phyloP scores from a whole-genome alignment of 1,139 yeast species.

The Keqinozyma sinolaborantium region DNA sequence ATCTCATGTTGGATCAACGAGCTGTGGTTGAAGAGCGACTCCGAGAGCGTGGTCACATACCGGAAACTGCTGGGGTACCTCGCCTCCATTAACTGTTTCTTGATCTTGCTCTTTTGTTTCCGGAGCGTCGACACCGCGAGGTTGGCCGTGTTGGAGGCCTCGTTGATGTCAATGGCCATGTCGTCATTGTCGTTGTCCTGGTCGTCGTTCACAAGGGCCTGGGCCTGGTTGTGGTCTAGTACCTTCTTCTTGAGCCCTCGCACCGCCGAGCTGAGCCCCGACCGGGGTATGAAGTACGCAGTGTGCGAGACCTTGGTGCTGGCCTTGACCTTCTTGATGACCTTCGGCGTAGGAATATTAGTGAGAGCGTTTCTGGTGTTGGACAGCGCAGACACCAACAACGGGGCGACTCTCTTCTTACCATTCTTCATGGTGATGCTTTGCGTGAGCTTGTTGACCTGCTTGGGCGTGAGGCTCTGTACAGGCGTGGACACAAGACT shows the following conservation, averaged over 20 bases:
- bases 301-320: slow-evolving; percentile 38
- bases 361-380: slow-evolving; percentile 18
- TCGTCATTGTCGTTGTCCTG: slow-evolving; percentile 43
- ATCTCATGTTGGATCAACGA: slow-evolving; percentile 30
- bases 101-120: slow-evolving; percentile 30
- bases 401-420: slow-evolving; percentile 82
- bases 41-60: slow-evolving; percentile 33
- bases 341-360: slow-evolving; percentile 5
- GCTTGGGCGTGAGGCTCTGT: slow-evolving; percentile 4
- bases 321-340: slow-evolving; percentile 16
- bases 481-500: slow-evolving; percentile 2
- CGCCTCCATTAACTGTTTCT: slow-evolving; percentile 28
- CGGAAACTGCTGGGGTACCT: slow-evolving; percentile 39
- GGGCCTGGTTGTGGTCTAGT: slow-evolving; percentile 7
- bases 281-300: slow-evolving; percentile 39
- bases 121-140: slow-evolving; percentile 32
- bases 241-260: slow-evolving; percentile 34
- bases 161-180: slow-evolving; percentile 30
- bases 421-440: slow-evolving; percentile 68
- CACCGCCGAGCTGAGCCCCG: slow-evolving; percentile 47
- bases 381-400: slow-evolving; percentile 55
- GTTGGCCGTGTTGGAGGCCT: slow-evolving; percentile 11
- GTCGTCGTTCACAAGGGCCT: slow-evolving; percentile 16
- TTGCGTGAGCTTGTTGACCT: slow-evolving; percentile 18
- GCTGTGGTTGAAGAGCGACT: slow-evolving; percentile 33